Conservation (phyloP, 768 basidiomycete species). For the Hydnum rufescens region DNA sequence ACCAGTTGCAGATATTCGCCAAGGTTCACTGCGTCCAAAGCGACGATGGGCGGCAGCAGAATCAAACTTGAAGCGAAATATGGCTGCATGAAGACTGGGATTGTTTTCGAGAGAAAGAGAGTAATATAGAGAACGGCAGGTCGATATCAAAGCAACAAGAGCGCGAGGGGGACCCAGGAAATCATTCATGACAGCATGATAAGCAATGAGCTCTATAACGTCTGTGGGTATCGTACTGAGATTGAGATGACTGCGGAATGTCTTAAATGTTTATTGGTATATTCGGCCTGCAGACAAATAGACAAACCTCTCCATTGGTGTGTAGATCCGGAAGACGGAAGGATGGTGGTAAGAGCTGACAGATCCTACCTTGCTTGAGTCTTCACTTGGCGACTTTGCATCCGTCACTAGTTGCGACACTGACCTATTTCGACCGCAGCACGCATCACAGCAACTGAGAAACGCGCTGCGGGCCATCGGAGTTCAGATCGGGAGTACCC, state of each 20-base stretch:
- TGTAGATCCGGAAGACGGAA: not conserved
- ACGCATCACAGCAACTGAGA: no score
- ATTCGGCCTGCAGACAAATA: not conserved
- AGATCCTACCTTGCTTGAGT: not conserved
- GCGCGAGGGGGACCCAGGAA: conserved; percentile 3
- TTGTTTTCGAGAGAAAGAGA: conserved; percentile 6
- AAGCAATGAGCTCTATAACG: conserved; percentile 7
- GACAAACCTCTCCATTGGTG: not conserved
- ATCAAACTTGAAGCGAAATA: conserved; percentile 10
- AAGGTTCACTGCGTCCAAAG: not conserved
- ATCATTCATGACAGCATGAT: not conserved
- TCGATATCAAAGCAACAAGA: conserved; percentile 1
- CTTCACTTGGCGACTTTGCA: not conserved
- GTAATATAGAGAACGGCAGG: conserved; percentile 7
- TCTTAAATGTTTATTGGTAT: no score
- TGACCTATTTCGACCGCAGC: no score
- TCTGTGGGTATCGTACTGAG: conserved; percentile 5
- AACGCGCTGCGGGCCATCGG: no score
- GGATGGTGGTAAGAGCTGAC: not conserved
- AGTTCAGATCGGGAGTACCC: no score
- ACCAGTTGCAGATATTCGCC: conserved; percentile 2
- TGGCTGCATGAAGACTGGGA: conserved; percentile 4
- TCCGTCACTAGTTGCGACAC: not conserved
- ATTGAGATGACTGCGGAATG: no score
- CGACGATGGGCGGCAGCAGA: conserved; percentile 3